Percentiles rank a stretch among this genome's conserved stretches.
Conservation (phyloP, 257 asterid genomes). For the Forsythia viridissima region DNA sequence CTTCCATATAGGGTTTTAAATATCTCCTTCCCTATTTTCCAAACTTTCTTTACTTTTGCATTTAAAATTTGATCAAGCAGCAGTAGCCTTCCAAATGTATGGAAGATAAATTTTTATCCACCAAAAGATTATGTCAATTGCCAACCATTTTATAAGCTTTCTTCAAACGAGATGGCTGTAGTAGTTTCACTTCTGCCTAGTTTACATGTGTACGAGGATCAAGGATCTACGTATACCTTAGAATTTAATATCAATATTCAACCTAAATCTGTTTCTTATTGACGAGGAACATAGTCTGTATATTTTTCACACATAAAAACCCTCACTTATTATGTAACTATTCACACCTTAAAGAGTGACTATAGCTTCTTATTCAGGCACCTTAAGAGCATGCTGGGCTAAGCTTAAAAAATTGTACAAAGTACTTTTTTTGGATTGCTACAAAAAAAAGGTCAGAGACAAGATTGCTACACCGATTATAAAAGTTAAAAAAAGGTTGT, state of each 20-base stretch:
- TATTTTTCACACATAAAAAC: not conserved
- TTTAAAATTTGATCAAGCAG: not conserved
- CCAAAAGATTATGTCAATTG: not conserved
- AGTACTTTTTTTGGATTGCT: too few relatives aligned
- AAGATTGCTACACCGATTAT: not conserved
- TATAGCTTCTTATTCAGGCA: not conserved
- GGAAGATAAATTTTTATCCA: not conserved
- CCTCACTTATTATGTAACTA: not conserved
- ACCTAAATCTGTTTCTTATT: not conserved
- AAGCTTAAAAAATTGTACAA: not conserved
- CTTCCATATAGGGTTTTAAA: not conserved
- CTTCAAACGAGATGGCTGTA: not conserved
- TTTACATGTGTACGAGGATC: not conserved
- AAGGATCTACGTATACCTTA: too few relatives aligned
- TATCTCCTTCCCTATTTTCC: not conserved
- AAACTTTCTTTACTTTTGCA: not conserved
- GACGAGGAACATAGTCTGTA: not conserved
- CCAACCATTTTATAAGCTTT: not conserved
- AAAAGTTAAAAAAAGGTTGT: not conserved
- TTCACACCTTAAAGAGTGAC: too few relatives aligned
- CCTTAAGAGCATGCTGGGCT: not conserved
- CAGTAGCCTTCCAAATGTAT: not conserved
- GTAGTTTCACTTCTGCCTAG: not conserved
- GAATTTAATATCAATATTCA: not conserved
- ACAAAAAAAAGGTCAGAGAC: too few relatives aligned